These are phyloP conservation scores for Solanum aculeatissimum DNA, from an alignment of 305 asterid species.

Conservation along the genomic window DNA sequence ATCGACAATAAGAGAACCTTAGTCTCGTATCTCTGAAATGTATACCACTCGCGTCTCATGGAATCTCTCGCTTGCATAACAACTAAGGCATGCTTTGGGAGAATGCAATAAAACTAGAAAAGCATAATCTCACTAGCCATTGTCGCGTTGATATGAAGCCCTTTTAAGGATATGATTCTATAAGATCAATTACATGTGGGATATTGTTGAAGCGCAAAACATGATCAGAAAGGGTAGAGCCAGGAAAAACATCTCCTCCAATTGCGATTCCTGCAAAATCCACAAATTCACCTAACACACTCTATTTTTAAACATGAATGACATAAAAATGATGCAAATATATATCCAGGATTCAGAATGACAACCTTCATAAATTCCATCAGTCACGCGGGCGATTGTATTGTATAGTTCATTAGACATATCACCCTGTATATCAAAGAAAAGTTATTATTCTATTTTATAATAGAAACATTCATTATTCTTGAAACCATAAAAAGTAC, in stretches of 20 bases:
- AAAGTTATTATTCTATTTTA: neutral
- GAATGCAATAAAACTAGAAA: neutral
- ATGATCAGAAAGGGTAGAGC: constrained; percentile 95
- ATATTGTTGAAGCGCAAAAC: constrained; percentile 92
- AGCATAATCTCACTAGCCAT: too few species aligned
- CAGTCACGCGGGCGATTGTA: constrained; percentile 83
- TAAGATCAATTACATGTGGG: constrained; percentile 53
- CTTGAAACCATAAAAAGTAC: neutral
- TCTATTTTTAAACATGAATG: neutral
- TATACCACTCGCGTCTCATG: too few species aligned
- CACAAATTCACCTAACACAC: neutral
- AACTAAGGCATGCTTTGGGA: neutral
- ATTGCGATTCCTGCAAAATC: constrained; percentile 67
- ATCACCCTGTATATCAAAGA: constrained; percentile 62
- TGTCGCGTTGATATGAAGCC: neutral
- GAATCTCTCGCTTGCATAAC: too few species aligned
- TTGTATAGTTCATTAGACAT: constrained; percentile 95
- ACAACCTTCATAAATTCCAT: constrained; percentile 91
- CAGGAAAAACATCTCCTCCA: constrained; percentile 97
- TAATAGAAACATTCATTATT: neutral
- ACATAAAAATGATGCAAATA: neutral
- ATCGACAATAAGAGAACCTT: too few species aligned
- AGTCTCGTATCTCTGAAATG: too few species aligned
- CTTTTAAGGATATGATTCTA: neutral
- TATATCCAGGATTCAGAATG: neutral